Conservation (phyloP, 1,284 basidiomycete genomes). For the Moniliophthora roreri region DNA sequence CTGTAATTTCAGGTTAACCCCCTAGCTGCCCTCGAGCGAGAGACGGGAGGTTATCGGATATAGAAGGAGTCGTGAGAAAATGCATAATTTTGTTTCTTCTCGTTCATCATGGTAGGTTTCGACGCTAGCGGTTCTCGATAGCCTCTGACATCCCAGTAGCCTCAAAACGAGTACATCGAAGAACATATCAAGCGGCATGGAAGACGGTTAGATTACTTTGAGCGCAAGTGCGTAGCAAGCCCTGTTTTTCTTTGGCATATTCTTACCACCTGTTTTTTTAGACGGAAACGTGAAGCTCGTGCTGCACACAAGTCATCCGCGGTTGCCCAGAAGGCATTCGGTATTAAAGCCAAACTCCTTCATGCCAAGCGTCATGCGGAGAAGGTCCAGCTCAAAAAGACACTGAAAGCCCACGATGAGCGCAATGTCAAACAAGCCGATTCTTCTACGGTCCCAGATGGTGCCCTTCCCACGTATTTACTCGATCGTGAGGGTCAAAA, state of each 20-base stretch:
- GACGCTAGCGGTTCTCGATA: constrained; percentile 1
- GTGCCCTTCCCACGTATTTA: constrained; percentile 91
- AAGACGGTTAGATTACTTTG: constrained; percentile 82
- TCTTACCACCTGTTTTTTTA: constrained; percentile 33
- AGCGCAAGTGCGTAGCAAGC: constrained; percentile 64
- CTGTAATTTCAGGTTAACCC: constrained; percentile 18
- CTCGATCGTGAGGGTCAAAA: constrained; percentile 97
- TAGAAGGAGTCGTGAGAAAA: too few relatives aligned
- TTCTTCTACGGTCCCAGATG: constrained; percentile 78
- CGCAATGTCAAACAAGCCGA: constrained; percentile 96
- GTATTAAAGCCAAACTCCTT: constrained; percentile 96
- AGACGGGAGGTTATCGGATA: too few relatives aligned
- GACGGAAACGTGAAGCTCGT: constrained; percentile 94
- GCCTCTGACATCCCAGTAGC: constrained; percentile 7
- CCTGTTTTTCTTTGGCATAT: constrained; percentile 4
- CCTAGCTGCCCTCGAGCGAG: constrained; percentile 11
- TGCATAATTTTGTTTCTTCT: constrained; percentile 29
- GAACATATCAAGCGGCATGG: constrained; percentile 89
- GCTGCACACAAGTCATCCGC: constrained; percentile 87
- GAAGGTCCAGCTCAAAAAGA: constrained; percentile 99
- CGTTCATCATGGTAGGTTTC: constrained; percentile 48
- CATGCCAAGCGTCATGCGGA: constrained; percentile 96
- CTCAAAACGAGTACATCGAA: constrained; percentile 88
- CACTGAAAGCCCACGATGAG: constrained; percentile 98
- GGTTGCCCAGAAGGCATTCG: constrained; percentile 91